Evolutionary conservation across 108 stramenopile species (phyloP), one percentile per base, ranked within the genome.

Genomic region (Pseudonitzschia pungens): DNA sequence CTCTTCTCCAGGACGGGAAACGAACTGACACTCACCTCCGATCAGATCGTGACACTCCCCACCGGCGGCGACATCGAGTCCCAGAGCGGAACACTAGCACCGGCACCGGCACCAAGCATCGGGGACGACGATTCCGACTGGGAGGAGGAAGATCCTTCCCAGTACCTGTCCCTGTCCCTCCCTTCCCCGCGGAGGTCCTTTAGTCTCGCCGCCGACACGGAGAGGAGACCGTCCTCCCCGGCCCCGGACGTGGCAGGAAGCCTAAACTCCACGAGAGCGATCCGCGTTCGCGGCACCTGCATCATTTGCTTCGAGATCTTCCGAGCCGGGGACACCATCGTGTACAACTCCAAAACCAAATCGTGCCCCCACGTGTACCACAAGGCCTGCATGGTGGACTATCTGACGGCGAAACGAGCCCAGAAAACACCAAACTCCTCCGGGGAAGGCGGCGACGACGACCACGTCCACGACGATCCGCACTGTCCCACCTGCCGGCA

Each of bases 401-500:
- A 31, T 41, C 32, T 62, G 16, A 7, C 60, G 6, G 27, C 14
- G n/a, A n/a, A n/a, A n/a, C n/a, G n/a, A n/a, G n/a, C n/a, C n/a
- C 26, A 62, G 40, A 11, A 55, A 2, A 11, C 54, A 8, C 2
- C 54, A 2, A 11, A 5, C 2, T 36, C 36, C 2, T 1, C 24
- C 54, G 54, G 54, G 21, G 9, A 7, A 10, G 32, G 4, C 11
- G 33, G 32, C 0, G 29, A 36, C 14, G 14, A 62, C 16, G 20
- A 36, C 6, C 36, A 36, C 36, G 6, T 5, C 6, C 36, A 36
- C 36, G 36, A 58, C n/a, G 15, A 62, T n/a, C 26, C 26, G 14
- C 18, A 32, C 32, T 62, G 60, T 62, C 60, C 60, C 32, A 62
- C 60, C n/a, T 62, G 60, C 29, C 32, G 60, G 40, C 60, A 22